Conservation (phyloP, 495 filamentous ascomycete genomes). For the Parmelia sp. region DNA sequence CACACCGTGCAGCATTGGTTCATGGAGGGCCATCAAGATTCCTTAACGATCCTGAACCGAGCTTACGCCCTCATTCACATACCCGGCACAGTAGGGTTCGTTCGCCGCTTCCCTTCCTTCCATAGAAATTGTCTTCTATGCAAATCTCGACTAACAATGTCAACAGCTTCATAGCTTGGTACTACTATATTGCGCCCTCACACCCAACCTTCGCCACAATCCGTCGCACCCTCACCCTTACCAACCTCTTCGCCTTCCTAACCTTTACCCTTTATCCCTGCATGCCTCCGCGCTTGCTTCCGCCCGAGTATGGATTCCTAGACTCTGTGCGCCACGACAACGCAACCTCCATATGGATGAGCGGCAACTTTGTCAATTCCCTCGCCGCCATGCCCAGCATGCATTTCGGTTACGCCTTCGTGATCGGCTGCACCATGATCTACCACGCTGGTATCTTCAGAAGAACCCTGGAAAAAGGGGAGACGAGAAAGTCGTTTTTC, state of each 20-base stretch:
- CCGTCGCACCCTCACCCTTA: slow-evolving; percentile 57
- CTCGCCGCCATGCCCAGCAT: slow-evolving; percentile 54
- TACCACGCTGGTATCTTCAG: slow-evolving; percentile 52
- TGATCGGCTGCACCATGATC: slow-evolving; percentile 53
- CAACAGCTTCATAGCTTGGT: slow-evolving; percentile 58
- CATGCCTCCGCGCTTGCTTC: slow-evolving; percentile 59
- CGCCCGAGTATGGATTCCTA: slow-evolving; percentile 53
- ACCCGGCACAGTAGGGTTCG: slow-evolving; percentile 58
- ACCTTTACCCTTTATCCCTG: slow-evolving; percentile 59
- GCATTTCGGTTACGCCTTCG: slow-evolving; percentile 56
- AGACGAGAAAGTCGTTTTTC: slow-evolving; percentile 35
- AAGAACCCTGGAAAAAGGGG: slow-evolving; percentile 40
- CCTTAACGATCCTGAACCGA: slow-evolving; percentile 55
- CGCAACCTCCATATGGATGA: slow-evolving; percentile 55
- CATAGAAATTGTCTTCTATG: too few species aligned
- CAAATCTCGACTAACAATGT: background rate
- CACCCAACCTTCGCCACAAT: slow-evolving; percentile 49
- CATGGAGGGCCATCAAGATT: slow-evolving; percentile 46
- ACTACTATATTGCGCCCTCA: slow-evolving; percentile 54
- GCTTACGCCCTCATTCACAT: slow-evolving; percentile 62
- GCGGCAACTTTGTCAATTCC: slow-evolving; percentile 50
- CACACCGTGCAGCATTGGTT: slow-evolving; percentile 54
- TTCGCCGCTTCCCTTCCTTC: slow-evolving; percentile 6
- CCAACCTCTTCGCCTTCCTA: slow-evolving; percentile 54
- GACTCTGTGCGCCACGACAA: slow-evolving; percentile 59